These are phyloP conservation scores for Gaultheria prostrata DNA, from an alignment of 148 eudicot species.

Conservation along the genomic window DNA sequence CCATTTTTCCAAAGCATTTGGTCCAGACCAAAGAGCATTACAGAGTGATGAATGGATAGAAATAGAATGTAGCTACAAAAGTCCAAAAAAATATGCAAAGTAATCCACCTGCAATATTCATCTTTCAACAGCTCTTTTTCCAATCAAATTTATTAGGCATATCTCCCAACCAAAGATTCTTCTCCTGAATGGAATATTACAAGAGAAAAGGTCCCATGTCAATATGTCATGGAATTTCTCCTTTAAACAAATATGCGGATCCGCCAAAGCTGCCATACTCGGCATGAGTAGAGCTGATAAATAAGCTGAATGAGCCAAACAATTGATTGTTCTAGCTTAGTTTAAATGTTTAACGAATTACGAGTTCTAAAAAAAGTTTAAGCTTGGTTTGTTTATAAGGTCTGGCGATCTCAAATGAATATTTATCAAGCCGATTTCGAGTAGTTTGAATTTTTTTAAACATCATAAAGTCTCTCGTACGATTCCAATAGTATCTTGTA, in stretches of 20 bases:
- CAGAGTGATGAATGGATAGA: neutral
- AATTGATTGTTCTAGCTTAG: neutral
- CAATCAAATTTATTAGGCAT: neutral
- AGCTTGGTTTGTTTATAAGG: neutral
- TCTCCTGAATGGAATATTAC: neutral
- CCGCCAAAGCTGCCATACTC: neutral
- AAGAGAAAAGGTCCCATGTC: neutral
- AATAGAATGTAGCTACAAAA: neutral
- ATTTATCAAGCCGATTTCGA: neutral
- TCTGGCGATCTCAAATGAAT: neutral
- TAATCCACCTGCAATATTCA: neutral
- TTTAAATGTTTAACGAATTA: neutral
- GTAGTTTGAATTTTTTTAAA: neutral
- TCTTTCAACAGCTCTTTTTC: neutral
- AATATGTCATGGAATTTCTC: neutral
- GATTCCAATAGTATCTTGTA: neutral
- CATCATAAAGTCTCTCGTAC: neutral
- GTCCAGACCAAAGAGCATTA: neutral
- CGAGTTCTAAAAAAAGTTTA: neutral
- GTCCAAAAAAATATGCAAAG: conserved; percentile 5
- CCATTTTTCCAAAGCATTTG: neutral
- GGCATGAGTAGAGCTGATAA: neutral
- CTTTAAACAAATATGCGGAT: neutral
- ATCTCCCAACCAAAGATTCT: neutral
- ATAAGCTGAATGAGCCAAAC: neutral